Evolutionary conservation across 169 alveolate species (phyloP).

Genomic region (Cryptosporidium felis): DNA sequence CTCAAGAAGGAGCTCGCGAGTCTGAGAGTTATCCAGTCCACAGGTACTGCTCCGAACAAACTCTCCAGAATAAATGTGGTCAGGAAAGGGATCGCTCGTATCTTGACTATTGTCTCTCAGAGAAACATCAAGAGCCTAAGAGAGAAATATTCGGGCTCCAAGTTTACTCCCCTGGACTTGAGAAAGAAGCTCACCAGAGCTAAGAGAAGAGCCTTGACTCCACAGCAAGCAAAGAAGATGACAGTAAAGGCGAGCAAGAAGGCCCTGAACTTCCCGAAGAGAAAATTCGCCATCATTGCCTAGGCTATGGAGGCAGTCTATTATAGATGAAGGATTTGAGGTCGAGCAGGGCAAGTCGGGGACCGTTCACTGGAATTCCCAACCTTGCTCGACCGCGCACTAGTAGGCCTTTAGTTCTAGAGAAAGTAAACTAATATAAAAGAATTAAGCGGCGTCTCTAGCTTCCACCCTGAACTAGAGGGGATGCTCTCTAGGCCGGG

Average conservation of each 20-base stretch:
- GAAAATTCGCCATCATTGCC: constrained; percentile 82
- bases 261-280: constrained; percentile 80
- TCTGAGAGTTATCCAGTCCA: constrained; percentile 88
- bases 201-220: constrained; percentile 87
- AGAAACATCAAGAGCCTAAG: constrained; percentile 86
- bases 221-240: constrained; percentile 84
- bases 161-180: constrained; percentile 87
- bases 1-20: constrained; percentile 90
- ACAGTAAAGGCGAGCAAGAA: constrained; percentile 84
- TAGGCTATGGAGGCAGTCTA: too few relatives aligned
- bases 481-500: not conserved
- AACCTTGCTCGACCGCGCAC: too few relatives aligned
- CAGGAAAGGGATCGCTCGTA: constrained; percentile 92
- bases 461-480: not conserved
- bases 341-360: too few relatives aligned
- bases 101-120: constrained; percentile 91
- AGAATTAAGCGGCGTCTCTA: constrained; percentile 2
- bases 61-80: constrained; percentile 86
- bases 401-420: constrained; percentile 19
- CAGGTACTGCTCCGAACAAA: constrained; percentile 90
- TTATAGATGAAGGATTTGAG: too few relatives aligned
- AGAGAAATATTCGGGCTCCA: constrained; percentile 80
- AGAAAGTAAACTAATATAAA: constrained; percentile 20
- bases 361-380: too few relatives aligned
- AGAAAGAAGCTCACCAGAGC: constrained; percentile 92